phyloP scores from a whole-genome alignment of 345 rosid genomes.

The Raphanus raphanistrum region DNA sequence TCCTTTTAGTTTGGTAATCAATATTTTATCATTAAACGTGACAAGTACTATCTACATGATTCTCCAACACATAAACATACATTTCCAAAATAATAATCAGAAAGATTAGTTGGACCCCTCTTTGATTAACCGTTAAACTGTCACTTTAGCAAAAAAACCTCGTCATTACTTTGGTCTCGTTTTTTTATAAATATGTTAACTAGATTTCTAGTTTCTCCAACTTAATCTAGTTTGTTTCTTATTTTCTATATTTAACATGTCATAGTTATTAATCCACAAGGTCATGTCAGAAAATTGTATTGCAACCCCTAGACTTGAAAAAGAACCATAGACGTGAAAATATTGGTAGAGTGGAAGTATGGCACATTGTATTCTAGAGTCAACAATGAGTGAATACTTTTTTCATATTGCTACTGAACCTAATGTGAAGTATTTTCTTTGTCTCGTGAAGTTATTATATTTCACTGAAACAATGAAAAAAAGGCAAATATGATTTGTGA shows the following conservation, averaged over 20 bases:
- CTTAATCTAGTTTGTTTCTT: neutral
- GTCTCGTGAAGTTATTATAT: neutral
- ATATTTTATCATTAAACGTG: conserved; percentile 1
- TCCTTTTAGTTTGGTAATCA: conserved; percentile 20
- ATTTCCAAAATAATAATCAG: neutral
- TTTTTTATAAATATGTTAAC: neutral
- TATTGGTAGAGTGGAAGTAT: conserved; percentile 15
- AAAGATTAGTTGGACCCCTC: conserved; percentile 2
- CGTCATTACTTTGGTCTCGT: neutral
- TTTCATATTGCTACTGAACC: neutral
- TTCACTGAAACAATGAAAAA: neutral
- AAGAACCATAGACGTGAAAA: neutral
- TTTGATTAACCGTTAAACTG: conserved; percentile 27
- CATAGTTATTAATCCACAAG: neutral
- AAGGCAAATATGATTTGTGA: neutral
- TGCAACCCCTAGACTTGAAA: conserved; percentile 5
- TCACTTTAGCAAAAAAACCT: conserved; percentile 22
- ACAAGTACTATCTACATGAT: conserved; percentile 4
- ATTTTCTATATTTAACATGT: neutral
- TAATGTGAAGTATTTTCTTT: conserved; percentile 1
- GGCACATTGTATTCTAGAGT: conserved; percentile 1
- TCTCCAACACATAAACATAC: conserved; percentile 13
- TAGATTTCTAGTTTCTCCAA: neutral
- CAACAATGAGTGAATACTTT: conserved; percentile 14
- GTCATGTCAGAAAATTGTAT: conserved; percentile 4